These are phyloP conservation scores for Aspergillus chevalieri DNA, from an alignment of 2,329 filamentous ascomycete species.

Conservation along the genomic window DNA sequence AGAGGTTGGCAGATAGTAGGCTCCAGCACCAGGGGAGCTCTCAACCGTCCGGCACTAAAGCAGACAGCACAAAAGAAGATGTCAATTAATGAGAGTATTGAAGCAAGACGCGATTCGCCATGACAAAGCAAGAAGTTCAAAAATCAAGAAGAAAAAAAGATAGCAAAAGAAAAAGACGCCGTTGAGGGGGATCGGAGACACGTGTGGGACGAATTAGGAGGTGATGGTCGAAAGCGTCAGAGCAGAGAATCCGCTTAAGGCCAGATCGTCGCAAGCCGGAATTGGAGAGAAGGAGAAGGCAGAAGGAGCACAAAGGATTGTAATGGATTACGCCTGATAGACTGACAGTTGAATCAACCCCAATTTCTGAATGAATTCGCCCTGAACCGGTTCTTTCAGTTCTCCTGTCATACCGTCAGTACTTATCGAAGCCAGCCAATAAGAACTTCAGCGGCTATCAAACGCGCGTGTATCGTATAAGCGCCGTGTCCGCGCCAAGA, in stretches of 20 bases:
- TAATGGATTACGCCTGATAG: background rate
- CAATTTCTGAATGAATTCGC: background rate
- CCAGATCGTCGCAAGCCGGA: conserved; percentile 24
- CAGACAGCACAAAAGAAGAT: conserved; percentile 2
- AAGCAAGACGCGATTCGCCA: conserved; percentile 28
- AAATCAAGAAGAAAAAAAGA: conserved; percentile 15
- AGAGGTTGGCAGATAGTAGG: conserved; percentile 7
- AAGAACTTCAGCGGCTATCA: background rate
- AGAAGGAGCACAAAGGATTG: conserved; percentile 9
- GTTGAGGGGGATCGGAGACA: conserved; percentile 13
- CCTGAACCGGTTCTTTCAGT: background rate
- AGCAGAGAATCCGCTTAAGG: conserved; percentile 22
- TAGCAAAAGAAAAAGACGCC: conserved; percentile 8
- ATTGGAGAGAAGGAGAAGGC: conserved; percentile 1
- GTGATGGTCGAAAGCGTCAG: conserved; percentile 23
- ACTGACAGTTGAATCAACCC: too few species aligned
- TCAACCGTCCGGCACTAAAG: conserved; percentile 7
- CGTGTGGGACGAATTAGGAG: conserved; percentile 22
- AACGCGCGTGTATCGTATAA: conserved; percentile 6
- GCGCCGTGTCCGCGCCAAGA: conserved; percentile 5
- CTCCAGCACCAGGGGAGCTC: conserved; percentile 13
- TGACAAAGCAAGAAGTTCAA: conserved; percentile 19
- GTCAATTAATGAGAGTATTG: conserved; percentile 32
- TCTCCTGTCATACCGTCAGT: background rate
- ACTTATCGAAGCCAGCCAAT: conserved; percentile 6